Conservation (phyloP, 257 asterid species). For the Solanum habrochaites region DNA sequence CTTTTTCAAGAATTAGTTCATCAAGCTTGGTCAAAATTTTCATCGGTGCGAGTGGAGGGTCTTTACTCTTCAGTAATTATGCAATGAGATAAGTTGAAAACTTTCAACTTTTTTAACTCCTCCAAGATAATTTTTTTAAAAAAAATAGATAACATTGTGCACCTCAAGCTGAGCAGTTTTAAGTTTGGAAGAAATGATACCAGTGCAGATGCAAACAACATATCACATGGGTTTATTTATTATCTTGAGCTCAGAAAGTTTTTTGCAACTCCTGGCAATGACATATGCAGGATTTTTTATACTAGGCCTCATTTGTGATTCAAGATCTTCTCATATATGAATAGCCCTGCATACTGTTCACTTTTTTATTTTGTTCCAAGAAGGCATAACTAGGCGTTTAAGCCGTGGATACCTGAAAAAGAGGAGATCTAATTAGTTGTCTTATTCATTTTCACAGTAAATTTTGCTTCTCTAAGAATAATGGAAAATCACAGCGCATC, state of each 20-base stretch:
- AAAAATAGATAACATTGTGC: constrained; percentile 43
- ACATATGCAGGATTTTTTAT: constrained; percentile 47
- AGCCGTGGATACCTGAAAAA: constrained; percentile 54
- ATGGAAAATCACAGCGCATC: background rate
- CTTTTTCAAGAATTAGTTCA: constrained; percentile 28
- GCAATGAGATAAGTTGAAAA: constrained; percentile 73
- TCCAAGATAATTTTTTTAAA: constrained; percentile 31
- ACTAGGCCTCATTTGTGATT: constrained; percentile 69
- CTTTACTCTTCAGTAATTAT: constrained; percentile 23
- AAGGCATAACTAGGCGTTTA: constrained; percentile 67
- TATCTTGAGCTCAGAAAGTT: constrained; percentile 48
- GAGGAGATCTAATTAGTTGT: background rate
- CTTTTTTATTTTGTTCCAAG: constrained; percentile 59
- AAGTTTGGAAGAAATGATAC: constrained; percentile 37
- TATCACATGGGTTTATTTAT: constrained; percentile 69
- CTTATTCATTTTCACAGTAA: background rate
- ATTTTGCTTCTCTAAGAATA: background rate
- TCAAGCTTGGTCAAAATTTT: constrained; percentile 33
- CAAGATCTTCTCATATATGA: constrained; percentile 39
- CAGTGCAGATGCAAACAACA: constrained; percentile 36
- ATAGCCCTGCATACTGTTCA: constrained; percentile 28
- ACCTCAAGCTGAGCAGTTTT: constrained; percentile 60
- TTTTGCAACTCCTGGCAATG: constrained; percentile 40
- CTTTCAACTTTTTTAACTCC: constrained; percentile 37
- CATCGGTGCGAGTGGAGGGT: constrained; percentile 19